Conservation (phyloP, 2,329 filamentous ascomycete genomes). For the Penicillium occitanis region DNA sequence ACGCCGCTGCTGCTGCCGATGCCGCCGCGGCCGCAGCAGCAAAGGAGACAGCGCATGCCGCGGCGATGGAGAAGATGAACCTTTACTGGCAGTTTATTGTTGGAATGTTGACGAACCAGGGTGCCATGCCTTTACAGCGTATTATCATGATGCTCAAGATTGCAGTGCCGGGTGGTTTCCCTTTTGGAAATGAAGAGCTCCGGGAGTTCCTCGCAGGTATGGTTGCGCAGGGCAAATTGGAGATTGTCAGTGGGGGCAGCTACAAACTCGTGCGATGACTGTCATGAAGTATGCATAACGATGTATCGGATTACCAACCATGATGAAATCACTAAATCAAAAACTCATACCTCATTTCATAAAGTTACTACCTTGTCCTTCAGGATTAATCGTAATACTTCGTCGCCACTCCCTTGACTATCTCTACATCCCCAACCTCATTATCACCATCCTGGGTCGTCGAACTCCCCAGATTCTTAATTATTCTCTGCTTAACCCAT, state of each 20-base stretch:
- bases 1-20: constrained; percentile 41
- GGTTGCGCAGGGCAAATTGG: constrained; percentile 69
- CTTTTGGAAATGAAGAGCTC: constrained; percentile 86
- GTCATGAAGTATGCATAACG: not conserved
- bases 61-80: constrained; percentile 66
- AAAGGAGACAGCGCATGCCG: constrained; percentile 52
- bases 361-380: too few species aligned
- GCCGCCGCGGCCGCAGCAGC: constrained; percentile 44
- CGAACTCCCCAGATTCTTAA: constrained; percentile 25
- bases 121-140: constrained; percentile 74
- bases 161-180: constrained; percentile 81
- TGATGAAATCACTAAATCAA: not conserved
- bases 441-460: not conserved
- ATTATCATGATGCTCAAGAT: constrained; percentile 97
- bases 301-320: not conserved
- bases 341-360: not conserved
- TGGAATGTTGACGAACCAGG: constrained; percentile 92
- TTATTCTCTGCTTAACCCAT: constrained; percentile 29
- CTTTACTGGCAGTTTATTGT: constrained; percentile 91
- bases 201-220: constrained; percentile 76
- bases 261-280: constrained; percentile 53
- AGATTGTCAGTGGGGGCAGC: constrained; percentile 65
- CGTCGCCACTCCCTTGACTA: not conserved
- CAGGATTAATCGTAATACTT: not conserved
- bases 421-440: not conserved